These are phyloP conservation scores for Aspergillus sp. DNA, from an alignment of 2,329 filamentous ascomycete genomes.

Conservation along the genomic window DNA sequence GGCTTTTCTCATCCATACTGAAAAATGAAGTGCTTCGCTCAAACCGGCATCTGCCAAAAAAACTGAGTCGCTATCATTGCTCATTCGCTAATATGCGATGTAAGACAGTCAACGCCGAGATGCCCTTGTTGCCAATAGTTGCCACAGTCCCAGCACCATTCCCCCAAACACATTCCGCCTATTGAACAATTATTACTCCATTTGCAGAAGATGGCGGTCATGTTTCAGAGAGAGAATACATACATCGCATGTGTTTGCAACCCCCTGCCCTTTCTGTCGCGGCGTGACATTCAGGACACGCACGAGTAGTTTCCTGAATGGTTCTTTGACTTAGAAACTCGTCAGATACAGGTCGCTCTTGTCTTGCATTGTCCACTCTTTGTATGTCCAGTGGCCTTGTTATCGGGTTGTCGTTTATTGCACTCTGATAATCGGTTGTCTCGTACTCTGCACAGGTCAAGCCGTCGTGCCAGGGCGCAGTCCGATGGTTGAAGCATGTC, in stretches of 20 bases:
- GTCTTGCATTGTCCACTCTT: background rate
- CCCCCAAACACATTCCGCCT: constrained; percentile 16
- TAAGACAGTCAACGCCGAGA: constrained; percentile 12
- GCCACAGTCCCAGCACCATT: constrained; percentile 23
- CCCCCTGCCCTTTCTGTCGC: constrained; percentile 15
- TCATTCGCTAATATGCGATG: background rate
- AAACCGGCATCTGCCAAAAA: background rate
- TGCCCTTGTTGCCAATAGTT: constrained; percentile 13
- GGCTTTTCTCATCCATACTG: background rate
- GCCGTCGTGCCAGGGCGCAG: constrained; percentile 18
- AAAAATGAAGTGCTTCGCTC: background rate
- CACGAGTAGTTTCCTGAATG: constrained; percentile 9
- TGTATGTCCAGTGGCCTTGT: background rate
- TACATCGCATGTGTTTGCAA: constrained; percentile 20
- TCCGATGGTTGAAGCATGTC: constrained; percentile 19
- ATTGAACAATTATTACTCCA: constrained; percentile 1
- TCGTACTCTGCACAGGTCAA: constrained; percentile 20
- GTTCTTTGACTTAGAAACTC: constrained; percentile 6
- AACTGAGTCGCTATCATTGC: background rate
- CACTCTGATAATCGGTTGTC: background rate
- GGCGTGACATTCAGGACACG: constrained; percentile 15
- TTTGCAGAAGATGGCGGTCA: background rate
- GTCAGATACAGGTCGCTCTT: background rate
- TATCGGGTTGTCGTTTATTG: background rate
- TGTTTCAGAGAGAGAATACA: background rate